phyloP scores from a whole-genome alignment of 805 yeast species.

The Candida xiaguanensis region DNA sequence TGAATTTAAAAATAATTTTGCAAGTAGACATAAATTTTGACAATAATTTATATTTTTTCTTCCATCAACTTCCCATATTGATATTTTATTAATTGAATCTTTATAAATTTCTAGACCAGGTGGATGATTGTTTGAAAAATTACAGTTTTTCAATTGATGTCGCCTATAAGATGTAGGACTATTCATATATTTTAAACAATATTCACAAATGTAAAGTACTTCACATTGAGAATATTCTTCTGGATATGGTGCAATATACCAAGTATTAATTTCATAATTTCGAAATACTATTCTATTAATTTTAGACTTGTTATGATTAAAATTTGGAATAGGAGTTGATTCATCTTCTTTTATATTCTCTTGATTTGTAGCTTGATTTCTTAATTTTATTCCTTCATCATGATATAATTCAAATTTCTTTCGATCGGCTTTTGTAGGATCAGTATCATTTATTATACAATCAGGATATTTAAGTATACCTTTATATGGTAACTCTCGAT shows the following conservation, averaged over 20 bases:
- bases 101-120: constrained; percentile 48
- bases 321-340: constrained; percentile 8
- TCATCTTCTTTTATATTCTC: constrained; percentile 1
- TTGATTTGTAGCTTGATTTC: constrained; percentile 2
- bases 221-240: constrained; percentile 67
- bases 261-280: constrained; percentile 72
- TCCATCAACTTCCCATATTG: constrained; percentile 66
- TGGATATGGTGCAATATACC: constrained; percentile 94
- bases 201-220: constrained; percentile 74
- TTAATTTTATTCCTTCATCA: constrained; percentile 36
- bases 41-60: constrained; percentile 76
- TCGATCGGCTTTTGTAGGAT: constrained; percentile 54
- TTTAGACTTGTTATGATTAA: constrained; percentile 20
- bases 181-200: constrained; percentile 74
- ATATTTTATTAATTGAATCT: constrained; percentile 24
- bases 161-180: constrained; percentile 64
- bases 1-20: constrained; percentile 84
- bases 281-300: constrained; percentile 68
- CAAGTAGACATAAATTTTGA: constrained; percentile 84
- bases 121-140: constrained; percentile 53
- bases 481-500: constrained; percentile 57
- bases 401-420: constrained; percentile 42
- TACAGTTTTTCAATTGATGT: constrained; percentile 71
- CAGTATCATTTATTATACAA: constrained; percentile 56
- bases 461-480: constrained; percentile 61